A percentile compares a stretch with the other conserved stretches of the same genome.
These are phyloP conservation scores for Fragaria ananassa DNA, from an alignment of 306 rosid genomes.

Conservation along the genomic window DNA sequence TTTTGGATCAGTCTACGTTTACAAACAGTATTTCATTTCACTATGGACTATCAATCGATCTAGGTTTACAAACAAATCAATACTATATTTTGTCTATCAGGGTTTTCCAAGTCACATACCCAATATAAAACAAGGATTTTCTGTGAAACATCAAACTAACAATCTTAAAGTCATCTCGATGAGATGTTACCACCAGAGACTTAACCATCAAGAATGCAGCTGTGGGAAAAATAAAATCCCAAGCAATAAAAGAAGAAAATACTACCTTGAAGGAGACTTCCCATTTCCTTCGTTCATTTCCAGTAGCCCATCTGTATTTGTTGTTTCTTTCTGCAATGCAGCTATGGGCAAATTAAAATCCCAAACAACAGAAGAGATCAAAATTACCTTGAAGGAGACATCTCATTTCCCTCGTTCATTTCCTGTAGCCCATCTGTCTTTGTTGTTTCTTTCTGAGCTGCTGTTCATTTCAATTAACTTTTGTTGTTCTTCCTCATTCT, in stretches of 20 bases:
- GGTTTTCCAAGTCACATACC: background rate
- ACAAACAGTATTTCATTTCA: background rate
- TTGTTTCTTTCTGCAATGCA: constrained; percentile 24
- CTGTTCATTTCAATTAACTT: constrained; percentile 58
- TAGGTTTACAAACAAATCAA: constrained; percentile 8
- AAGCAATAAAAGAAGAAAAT: background rate
- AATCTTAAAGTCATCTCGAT: background rate
- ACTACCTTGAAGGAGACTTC: background rate
- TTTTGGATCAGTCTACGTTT: background rate
- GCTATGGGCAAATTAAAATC: too few relatives aligned
- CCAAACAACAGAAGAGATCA: background rate
- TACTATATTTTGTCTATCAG: background rate
- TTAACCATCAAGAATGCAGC: background rate
- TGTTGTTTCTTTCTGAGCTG: constrained; percentile 27
- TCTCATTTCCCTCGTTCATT: constrained; percentile 34
- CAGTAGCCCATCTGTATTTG: constrained; percentile 25
- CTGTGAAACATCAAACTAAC: background rate
- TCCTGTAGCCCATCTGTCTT: constrained; percentile 30
- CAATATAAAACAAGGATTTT: background rate
- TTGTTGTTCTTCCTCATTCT: constrained; percentile 51
- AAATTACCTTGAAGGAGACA: background rate
- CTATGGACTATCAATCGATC: background rate
- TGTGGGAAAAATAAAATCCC: background rate
- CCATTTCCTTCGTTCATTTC: constrained; percentile 36
- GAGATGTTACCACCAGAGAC: background rate